Base-by-base conservation (phyloP, 768 basidiomycete genomes). In the Mycena alexandri region DNA sequence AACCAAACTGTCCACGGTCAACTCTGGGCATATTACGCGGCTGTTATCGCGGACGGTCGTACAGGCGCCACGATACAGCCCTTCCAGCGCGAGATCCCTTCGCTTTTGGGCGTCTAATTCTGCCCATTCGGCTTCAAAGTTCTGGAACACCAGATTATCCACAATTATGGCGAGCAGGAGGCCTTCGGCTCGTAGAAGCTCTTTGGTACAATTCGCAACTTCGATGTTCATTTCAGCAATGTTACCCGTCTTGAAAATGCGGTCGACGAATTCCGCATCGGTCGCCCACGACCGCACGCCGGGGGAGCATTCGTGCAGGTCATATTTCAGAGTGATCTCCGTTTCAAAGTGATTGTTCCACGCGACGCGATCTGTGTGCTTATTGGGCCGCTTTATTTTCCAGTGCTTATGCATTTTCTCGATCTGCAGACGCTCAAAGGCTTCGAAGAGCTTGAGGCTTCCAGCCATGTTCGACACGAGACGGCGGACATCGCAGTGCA, bases 11-110 rank as follows among this genome's bases (percentile, higher is more conserved):
- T 19, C 44, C 5, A 68, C 22, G 3, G 67, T 63, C 47, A 59
- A 21, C 25, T 68, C 67, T 2, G 67, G 67, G 21, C 67, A 68
- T 0, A 2, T 13, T 8, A 46, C 2, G 34, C 61, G 67, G 22
- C 61, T 63, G 50, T 63, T 41, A 24, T 68, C 51, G 42, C 58
- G 63, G 6, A 58, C 52, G 14, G 41, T 36, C 22, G 13, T n/a
- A 29, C 61, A 63, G n/a, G 67, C 67, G 16, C 38, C 38, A 14
- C 38, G 38, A 38, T 38, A 38, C 5, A 38, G 10, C 38, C 29
- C 38, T 10, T 38, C 38, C 38, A 38, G 38, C 38, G 38, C 38
- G 9, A 38, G 4, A 10, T 38, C 38, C 38, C 38, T 38, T 2
- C 38, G 38, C 11, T 9, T 10, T 14, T 38, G 11, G 38, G 2